Percentiles rank a stretch among this genome's conserved stretches.
These are phyloP conservation scores for Hirsutella minnesotensis DNA, from an alignment of 2,329 filamentous ascomycete genomes.

Conservation along the genomic window DNA sequence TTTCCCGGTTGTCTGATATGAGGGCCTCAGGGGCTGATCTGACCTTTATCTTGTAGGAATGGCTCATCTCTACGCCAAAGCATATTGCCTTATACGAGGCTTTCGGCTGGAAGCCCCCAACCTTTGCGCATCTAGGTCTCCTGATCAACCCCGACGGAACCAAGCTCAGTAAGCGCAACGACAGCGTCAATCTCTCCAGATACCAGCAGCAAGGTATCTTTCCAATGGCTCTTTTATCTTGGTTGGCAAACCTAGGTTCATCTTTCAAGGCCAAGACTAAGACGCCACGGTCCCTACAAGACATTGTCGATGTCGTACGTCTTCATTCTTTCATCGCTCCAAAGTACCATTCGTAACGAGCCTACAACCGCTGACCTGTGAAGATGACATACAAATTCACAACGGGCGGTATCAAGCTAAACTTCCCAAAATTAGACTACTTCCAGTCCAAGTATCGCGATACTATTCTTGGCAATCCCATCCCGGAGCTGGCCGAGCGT, in stretches of 20 bases:
- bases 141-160: conserved; percentile 56
- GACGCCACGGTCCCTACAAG: conserved; percentile 39
- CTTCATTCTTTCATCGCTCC: background rate
- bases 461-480: conserved; percentile 16
- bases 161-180: conserved; percentile 79
- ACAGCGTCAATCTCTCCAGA: conserved; percentile 34
- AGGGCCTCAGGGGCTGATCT: background rate
- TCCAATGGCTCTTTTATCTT: conserved; percentile 54
- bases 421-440: conserved; percentile 66
- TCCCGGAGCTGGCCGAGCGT: conserved; percentile 9
- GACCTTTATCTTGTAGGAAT: conserved; percentile 48
- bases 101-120: conserved; percentile 60
- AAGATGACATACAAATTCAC: conserved; percentile 82
- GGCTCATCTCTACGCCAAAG: conserved; percentile 85
- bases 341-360: too few species aligned
- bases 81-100: conserved; percentile 61
- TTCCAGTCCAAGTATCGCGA: conserved; percentile 58
- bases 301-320: conserved; percentile 57
- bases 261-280: conserved; percentile 15
- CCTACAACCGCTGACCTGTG: conserved; percentile 16
- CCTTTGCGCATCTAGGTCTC: conserved; percentile 72
- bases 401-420: conserved; percentile 76
- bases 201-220: conserved; percentile 36
- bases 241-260: conserved; percentile 58
- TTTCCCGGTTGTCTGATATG: background rate